Percentiles rank a stretch among this genome's conserved stretches.
These are phyloP conservation scores for Pseudogymnoascus sp. DNA, from an alignment of 2,329 filamentous ascomycete species.

Conservation along the genomic window DNA sequence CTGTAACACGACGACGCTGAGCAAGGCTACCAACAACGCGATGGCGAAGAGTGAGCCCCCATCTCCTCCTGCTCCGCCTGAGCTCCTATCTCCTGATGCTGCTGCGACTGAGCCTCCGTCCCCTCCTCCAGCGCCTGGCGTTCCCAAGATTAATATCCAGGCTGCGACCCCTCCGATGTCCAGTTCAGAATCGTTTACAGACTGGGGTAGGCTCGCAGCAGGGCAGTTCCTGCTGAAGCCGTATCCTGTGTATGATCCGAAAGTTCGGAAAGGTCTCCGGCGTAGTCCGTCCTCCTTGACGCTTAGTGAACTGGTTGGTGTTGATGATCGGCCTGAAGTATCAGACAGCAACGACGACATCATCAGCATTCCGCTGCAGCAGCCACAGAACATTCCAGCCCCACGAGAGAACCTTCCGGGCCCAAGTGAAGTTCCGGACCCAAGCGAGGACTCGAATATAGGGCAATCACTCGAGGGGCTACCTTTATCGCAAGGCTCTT, in stretches of 20 bases:
- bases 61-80: background rate
- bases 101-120: background rate
- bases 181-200: background rate
- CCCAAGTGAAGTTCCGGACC: background rate
- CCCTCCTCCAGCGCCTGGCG: background rate
- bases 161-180: background rate
- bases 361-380: background rate
- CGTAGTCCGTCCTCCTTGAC: constrained; percentile 1
- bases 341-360: constrained; percentile 3
- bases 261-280: constrained; percentile 1
- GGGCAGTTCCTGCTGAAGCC: constrained; percentile 5
- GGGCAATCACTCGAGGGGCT: background rate
- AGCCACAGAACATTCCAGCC: background rate
- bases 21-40: background rate
- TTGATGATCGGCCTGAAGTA: constrained; percentile 3
- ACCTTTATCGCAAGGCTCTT: background rate
- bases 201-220: background rate
- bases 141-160: background rate
- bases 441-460: background rate
- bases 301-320: constrained; percentile 4
- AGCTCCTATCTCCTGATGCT: background rate
- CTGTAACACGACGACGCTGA: background rate
- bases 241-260: constrained; percentile 2
- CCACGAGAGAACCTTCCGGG: background rate
- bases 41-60: constrained; percentile 3